Conservation (phyloP, 768 basidiomycete species). For the Russula brevipes region DNA sequence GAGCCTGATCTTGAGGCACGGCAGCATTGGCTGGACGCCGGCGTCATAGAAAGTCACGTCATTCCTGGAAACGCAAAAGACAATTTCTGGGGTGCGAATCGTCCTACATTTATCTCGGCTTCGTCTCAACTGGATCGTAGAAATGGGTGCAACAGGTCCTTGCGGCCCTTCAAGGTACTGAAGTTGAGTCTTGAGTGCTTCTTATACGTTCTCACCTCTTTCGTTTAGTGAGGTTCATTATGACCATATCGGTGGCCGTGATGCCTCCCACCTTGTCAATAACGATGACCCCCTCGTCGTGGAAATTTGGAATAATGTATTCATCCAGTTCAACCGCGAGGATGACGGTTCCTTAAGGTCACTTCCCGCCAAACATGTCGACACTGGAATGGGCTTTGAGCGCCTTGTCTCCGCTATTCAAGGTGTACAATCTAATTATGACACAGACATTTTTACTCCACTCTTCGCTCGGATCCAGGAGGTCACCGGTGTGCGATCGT, state of each 20-base stretch:
- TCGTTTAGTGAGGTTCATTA: conserved; percentile 82
- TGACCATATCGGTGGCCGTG: conserved; percentile 96
- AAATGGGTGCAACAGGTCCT: conserved; percentile 98
- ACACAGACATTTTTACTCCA: conserved; percentile 91
- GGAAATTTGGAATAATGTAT: conserved; percentile 99
- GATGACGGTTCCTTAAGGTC: conserved; percentile 71
- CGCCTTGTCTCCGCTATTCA: conserved; percentile 93
- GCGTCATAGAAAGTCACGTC: conserved; percentile 84
- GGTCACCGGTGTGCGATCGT: conserved; percentile 82
- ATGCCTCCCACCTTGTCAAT: conserved; percentile 90
- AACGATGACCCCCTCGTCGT: conserved; percentile 94
- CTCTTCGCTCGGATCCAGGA: conserved; percentile 85
- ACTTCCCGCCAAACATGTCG: conserved; percentile 91
- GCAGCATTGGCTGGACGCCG: conserved; percentile 82
- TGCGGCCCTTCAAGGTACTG: conserved; percentile 90
- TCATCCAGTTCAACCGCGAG: conserved; percentile 98
- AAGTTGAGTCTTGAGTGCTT: not conserved
- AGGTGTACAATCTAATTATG: conserved; percentile 91
- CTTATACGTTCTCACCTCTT: not conserved
- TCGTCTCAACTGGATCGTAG: conserved; percentile 37
- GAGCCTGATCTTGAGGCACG: conserved; percentile 87
- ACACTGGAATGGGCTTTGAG: conserved; percentile 99
- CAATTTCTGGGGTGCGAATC: conserved; percentile 91
- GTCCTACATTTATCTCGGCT: conserved; percentile 7
- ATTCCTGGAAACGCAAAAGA: conserved; percentile 93